A percentile compares a stretch with the other conserved stretches of the same genome.
phyloP scores from a whole-genome alignment of 1,284 basidiomycete genomes.

The Moesziomyces sp. region DNA sequence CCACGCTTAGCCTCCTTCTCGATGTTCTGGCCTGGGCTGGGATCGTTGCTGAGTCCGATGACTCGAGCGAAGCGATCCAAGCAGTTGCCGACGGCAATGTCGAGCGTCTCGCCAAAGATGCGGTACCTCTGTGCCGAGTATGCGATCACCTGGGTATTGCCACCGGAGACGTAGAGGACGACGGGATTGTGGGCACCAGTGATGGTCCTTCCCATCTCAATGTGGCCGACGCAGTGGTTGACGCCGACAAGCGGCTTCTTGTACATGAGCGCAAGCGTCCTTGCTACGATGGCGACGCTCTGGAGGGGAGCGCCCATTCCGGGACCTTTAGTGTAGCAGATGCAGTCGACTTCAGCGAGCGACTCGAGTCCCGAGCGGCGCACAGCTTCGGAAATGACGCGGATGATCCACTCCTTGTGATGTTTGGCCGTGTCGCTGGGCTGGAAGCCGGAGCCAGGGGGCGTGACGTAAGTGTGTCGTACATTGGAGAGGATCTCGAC shows the following conservation, averaged over 20 bases:
- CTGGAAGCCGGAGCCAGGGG: conserved; percentile 95
- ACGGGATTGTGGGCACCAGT: conserved; percentile 95
- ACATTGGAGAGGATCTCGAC: conserved; percentile 72
- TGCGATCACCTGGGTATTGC: conserved; percentile 99
- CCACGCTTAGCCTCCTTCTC: conserved; percentile 93
- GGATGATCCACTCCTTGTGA: conserved; percentile 90
- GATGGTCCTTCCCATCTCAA: conserved; percentile 97
- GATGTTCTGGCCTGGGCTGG: conserved; percentile 97
- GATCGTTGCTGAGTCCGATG: conserved; percentile 95
- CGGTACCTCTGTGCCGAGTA: conserved; percentile 93
- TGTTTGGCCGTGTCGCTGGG: conserved; percentile 94
- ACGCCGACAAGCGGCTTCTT: conserved; percentile 93
- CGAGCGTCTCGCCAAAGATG: conserved; percentile 98
- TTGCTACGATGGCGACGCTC: conserved; percentile 92
- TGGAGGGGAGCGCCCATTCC: conserved; percentile 98
- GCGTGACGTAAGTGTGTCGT: conserved; percentile 97
- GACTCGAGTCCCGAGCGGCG: conserved; percentile 75
- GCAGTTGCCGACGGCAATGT: conserved; percentile 99
- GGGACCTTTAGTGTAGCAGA: conserved; percentile 98
- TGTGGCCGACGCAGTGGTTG: conserved; percentile 97
- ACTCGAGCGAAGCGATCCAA: conserved; percentile 96
- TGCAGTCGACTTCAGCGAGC: conserved; percentile 86
- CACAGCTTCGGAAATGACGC: conserved; percentile 84
- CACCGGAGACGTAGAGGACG: conserved; percentile 97
- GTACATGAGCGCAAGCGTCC: conserved; percentile 88